Evolutionary conservation across 257 asterid genomes (phyloP).

Genomic region (Paraleonurus japonicus): DNA sequence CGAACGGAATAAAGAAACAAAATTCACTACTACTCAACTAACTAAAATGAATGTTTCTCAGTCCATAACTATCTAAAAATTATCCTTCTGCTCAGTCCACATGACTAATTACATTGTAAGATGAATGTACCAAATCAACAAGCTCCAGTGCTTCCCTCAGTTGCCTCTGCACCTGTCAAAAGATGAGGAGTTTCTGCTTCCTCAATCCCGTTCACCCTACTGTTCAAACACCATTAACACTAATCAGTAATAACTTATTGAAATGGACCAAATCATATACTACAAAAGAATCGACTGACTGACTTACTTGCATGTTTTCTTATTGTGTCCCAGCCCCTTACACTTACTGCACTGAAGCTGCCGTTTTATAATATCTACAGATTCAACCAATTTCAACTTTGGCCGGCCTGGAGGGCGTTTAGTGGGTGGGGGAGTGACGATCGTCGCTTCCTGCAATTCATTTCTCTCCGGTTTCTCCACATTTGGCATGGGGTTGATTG

Average conservation of each 20-base stretch:
- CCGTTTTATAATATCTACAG: constrained; percentile 77
- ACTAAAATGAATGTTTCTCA: constrained; percentile 18
- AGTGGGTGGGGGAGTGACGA: constrained; percentile 91
- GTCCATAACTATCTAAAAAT: constrained; percentile 19
- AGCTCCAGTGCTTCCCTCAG: constrained; percentile 35
- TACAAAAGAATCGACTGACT: not conserved
- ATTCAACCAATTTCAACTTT: constrained; percentile 69
- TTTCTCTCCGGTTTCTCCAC: constrained; percentile 66
- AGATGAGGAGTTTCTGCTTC: constrained; percentile 50
- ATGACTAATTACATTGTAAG: constrained; percentile 24
- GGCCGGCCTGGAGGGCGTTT: constrained; percentile 96
- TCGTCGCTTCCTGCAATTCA: constrained; percentile 53
- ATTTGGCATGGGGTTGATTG: constrained; percentile 86
- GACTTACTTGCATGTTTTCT: constrained; percentile 91
- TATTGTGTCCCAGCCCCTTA: constrained; percentile 97
- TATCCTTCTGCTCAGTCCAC: constrained; percentile 7
- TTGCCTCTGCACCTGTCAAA: constrained; percentile 32
- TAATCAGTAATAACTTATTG: not conserved
- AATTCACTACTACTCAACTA: constrained; percentile 18
- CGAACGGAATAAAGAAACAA: constrained; percentile 4
- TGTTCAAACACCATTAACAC: constrained; percentile 16
- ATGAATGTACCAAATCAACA: constrained; percentile 21
- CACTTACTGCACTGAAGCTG: constrained; percentile 99
- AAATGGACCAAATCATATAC: not conserved
- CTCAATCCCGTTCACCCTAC: constrained; percentile 42